A percentile compares a stretch with the other conserved stretches of the same genome.
phyloP scores from a whole-genome alignment of 192 early-diverging fungal genomes.

The Coemansia sp. region DNA sequence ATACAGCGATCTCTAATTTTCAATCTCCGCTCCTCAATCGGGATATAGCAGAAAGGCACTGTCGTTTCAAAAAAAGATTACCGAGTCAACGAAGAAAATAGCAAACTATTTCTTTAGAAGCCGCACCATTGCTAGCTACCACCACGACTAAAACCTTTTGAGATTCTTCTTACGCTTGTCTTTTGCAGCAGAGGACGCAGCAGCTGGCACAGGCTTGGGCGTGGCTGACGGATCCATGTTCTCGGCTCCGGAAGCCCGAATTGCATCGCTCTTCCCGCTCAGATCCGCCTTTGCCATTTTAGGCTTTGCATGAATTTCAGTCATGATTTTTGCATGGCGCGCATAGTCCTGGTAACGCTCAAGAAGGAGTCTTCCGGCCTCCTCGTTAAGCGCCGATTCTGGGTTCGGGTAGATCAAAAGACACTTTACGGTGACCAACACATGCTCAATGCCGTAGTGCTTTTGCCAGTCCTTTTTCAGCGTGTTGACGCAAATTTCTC shows the following conservation, averaged over 20 bases:
- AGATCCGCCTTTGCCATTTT: conserved; percentile 21
- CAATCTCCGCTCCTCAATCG: too few species aligned
- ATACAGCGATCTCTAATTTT: too few species aligned
- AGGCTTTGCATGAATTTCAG: conserved; percentile 70
- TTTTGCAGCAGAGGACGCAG: conserved; percentile 8
- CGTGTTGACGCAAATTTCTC: conserved; percentile 95
- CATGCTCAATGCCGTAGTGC: conserved; percentile 76
- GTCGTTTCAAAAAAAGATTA: too few species aligned
- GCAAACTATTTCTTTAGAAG: too few species aligned
- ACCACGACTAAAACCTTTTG: conserved; percentile 33
- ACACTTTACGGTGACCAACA: conserved; percentile 92
- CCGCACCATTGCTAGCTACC: background rate
- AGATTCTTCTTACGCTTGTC: conserved; percentile 54
- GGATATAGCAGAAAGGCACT: too few species aligned
- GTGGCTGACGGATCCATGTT: conserved; percentile 25
- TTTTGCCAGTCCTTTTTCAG: conserved; percentile 97
- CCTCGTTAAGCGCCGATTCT: conserved; percentile 94
- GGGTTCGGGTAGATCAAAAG: conserved; percentile 92
- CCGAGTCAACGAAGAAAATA: too few species aligned
- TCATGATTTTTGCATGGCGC: conserved; percentile 74
- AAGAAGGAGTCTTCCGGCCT: conserved; percentile 85
- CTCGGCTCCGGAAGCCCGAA: conserved; percentile 6
- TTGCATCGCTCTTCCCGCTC: background rate
- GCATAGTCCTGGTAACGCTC: conserved; percentile 87
- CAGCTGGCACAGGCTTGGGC: background rate